Evolutionary conservation across 2,329 filamentous ascomycete species (phyloP).

Genomic region (Lasiodiplodia sp.): DNA sequence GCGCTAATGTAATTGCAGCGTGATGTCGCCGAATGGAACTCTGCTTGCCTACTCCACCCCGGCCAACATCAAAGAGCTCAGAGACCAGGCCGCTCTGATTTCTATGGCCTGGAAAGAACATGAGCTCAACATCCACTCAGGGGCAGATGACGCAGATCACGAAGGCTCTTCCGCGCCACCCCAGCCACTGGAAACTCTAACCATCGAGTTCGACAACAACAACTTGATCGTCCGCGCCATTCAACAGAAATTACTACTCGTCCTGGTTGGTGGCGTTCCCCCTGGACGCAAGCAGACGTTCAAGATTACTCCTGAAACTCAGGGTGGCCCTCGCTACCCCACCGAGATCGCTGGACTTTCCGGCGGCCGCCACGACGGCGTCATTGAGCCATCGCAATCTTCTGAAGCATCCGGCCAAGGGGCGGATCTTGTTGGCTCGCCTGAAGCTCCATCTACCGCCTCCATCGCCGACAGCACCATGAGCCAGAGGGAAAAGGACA

Average conservation of each 20-base stretch:
- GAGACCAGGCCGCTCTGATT: constrained; percentile 57
- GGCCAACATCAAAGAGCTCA: constrained; percentile 56
- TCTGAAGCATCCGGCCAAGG: constrained; percentile 36
- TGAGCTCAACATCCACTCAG: constrained; percentile 30
- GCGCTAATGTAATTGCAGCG: constrained; percentile 36
- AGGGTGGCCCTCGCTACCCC: constrained; percentile 51
- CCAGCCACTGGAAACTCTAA: constrained; percentile 51
- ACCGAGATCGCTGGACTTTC: constrained; percentile 29
- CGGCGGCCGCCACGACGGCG: constrained; percentile 27
- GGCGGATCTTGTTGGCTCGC: constrained; percentile 17
- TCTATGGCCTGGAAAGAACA: constrained; percentile 60
- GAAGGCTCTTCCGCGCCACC: constrained; percentile 29
- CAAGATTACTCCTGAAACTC: constrained; percentile 53
- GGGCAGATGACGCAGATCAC: constrained; percentile 1
- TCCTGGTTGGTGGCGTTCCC: constrained; percentile 57
- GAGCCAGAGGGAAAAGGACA: constrained; percentile 46
- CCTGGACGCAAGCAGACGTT: constrained; percentile 48
- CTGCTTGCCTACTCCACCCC: constrained; percentile 58
- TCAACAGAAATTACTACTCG: constrained; percentile 55
- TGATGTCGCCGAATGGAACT: constrained; percentile 61
- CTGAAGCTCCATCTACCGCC: constrained; percentile 29
- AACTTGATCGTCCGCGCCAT: constrained; percentile 57
- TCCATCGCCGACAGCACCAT: constrained; percentile 47
- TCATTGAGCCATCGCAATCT: constrained; percentile 28
- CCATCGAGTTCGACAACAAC: constrained; percentile 54